phyloP scores from a whole-genome alignment of 2,329 filamentous ascomycete genomes.

The Venturia aucupariae region DNA sequence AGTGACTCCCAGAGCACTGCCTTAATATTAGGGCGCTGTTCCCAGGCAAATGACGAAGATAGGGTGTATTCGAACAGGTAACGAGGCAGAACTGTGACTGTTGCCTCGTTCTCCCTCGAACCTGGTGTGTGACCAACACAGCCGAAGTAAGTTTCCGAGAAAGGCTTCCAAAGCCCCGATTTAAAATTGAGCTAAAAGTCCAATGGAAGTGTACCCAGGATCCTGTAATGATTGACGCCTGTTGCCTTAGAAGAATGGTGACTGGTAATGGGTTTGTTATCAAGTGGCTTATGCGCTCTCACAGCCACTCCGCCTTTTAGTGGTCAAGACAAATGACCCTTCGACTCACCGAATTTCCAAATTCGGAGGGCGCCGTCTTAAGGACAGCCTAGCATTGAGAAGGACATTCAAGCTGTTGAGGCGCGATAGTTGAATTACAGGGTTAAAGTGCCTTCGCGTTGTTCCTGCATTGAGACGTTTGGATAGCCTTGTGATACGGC shows the following conservation, averaged over 20 bases:
- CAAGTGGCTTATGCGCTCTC: background rate
- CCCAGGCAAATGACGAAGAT: background rate
- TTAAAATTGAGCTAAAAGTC: background rate
- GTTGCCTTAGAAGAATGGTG: background rate
- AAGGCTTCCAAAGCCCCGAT: background rate
- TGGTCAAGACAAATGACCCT: background rate
- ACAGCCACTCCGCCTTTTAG: background rate
- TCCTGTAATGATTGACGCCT: background rate
- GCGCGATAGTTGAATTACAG: background rate
- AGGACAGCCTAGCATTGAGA: background rate
- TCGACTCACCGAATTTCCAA: background rate
- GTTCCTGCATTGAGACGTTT: background rate
- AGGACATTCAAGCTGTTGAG: background rate
- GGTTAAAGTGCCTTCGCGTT: background rate
- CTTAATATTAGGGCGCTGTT: conserved; percentile 1
- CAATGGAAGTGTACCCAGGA: background rate
- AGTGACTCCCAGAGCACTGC: conserved; percentile 10
- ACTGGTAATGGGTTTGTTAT: background rate
- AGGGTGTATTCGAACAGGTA: background rate
- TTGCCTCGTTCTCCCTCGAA: conserved; percentile 3
- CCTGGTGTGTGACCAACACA: conserved; percentile 1
- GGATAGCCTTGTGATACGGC: background rate
- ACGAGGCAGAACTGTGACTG: conserved; percentile 6
- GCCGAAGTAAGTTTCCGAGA: background rate
- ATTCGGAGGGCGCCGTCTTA: background rate